A percentile compares a stretch with the other conserved stretches of the same genome.
Conservation (phyloP, 2,329 filamentous ascomycete species). For the Calonectria honghensis region DNA sequence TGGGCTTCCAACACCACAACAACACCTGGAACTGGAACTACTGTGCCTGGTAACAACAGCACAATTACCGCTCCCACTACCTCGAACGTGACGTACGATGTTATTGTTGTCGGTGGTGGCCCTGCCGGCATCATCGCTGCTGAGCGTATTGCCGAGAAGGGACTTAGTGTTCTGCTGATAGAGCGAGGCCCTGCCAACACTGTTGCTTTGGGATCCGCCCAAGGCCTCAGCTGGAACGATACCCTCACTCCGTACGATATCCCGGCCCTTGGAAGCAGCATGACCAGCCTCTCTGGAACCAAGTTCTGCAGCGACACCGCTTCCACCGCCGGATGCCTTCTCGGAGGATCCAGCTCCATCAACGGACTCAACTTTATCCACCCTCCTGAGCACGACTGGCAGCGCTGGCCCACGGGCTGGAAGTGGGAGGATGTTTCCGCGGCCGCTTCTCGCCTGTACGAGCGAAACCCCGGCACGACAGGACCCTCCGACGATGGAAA, state of each 20-base stretch:
- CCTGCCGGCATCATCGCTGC: conserved; percentile 54
- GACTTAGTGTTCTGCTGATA: conserved; percentile 52
- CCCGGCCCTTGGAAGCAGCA: conserved; percentile 52
- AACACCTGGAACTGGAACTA: conserved; percentile 41
- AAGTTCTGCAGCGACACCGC: conserved; percentile 55
- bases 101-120: conserved; percentile 53
- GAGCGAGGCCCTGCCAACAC: conserved; percentile 55
- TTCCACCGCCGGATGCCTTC: conserved; percentile 51
- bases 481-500: conserved; percentile 79
- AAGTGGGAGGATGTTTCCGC: conserved; percentile 48
- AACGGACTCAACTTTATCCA: conserved; percentile 56
- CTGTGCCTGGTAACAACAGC: conserved; percentile 42
- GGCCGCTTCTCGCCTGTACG: conserved; percentile 52
- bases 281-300: conserved; percentile 49
- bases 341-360: conserved; percentile 54
- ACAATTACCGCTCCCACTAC: conserved; percentile 44
- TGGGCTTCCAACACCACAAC: conserved; percentile 51
- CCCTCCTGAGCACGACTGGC: conserved; percentile 51
- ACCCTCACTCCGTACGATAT: conserved; percentile 52
- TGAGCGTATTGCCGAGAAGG: conserved; percentile 52
- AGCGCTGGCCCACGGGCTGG: conserved; percentile 54
- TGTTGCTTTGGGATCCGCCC: conserved; percentile 47
- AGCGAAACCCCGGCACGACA: conserved; percentile 74
- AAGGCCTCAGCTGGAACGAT: conserved; percentile 51
- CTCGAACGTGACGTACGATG: conserved; percentile 52